Base-by-base conservation (phyloP, 2,329 filamentous ascomycete genomes). In the Magnaporthiopsis poae region DNA sequence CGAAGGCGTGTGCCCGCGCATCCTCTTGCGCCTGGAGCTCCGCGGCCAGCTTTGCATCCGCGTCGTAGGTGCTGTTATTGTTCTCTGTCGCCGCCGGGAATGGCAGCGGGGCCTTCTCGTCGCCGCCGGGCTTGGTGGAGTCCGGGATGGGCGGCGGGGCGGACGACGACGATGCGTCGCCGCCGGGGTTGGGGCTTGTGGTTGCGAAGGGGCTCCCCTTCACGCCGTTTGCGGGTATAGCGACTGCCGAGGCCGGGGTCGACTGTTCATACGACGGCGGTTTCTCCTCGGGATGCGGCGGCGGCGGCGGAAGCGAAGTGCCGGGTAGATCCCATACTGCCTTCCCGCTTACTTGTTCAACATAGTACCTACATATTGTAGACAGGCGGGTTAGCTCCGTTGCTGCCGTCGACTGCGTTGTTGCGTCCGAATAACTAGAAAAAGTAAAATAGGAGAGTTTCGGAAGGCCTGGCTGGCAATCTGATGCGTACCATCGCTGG, bases 1-100 rank as follows among this genome's bases (percentile, higher is more conserved):
- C 56, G 66, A 66, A 70, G 64, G 65, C 70, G 69, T 74, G 74
- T 21, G 82, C 82, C 61, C 86, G 84, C 7, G 86, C 86, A 69
- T 96, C 84, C 76, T 96, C 92, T 76, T 96, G 90, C 61, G 90
- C 90, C 75, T 96, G 93, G 60, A 96, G 80, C 73, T 87, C 85
- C 60, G 90, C 84, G 9, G 93, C 92, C 12, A 93, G 80, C 33
- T 83, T 83, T 68, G 90, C 91, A 74, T 96, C 92, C 62, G 89
- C 87, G 67, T 85, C 85, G 11, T 21, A 21, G 64, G 39, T 52
- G 39, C n/a, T n/a, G n/a, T n/a, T n/a, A n/a, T 15, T 52, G 39
- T 52, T 21, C 15, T 1, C 39, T 5, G 39, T 21, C n/a, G n/a
- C 2, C 3, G 39, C 13, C 3, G 39, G 39, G 13, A 13, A 1